Evolutionary conservation across 495 filamentous ascomycete species (phyloP), one percentile per base, ranked within the genome.

Genomic region (Aspergillus haitiensis): DNA sequence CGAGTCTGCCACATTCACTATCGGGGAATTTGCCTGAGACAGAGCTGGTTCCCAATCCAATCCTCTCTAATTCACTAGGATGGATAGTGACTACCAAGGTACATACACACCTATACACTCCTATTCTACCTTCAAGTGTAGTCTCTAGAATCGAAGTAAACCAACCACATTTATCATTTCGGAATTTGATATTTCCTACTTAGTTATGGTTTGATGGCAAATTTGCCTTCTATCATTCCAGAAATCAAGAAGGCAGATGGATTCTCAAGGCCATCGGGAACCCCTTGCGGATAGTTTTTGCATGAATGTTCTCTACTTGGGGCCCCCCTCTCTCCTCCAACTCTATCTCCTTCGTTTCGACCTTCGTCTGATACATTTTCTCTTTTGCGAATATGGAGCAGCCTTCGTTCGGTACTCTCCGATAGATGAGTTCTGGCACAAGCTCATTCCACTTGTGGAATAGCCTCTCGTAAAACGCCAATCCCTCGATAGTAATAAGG

Each of bases 361-460:
- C 44, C 15, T 47, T 47, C 44, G 7, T 47, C 10, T 21, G 44
- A 18, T 9, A 21, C 44, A 6, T 9, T 47, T 15, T 50, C 36
- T 55, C 45, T n/a, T 37, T 34, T 42, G 21, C 55, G 10, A 15
- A 52, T 54, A 53, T 49, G 39, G 46, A 15, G 36, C 21, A 51
- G 50, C 31, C 57, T 59, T 59, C 53, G 57, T 60, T 60, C 44
- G 50, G 39, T 16, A 3, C 52, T 16, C 13, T 42, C 35, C 58
- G 39, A 40, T 37, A 27, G 16, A 8, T 47, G 5, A 18, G 27
- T 47, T n/a, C 3, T 18, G 5, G 37, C 37, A 27, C 21, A 27
- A 27, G 37, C 37, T 40, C 37, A 13, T 10, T 47, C 44, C 16
- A 18, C 44, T 9, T 6, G 16, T 47, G 10, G n/a, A 5, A 46